Evolutionary conservation across 139 green algal species (phyloP).

Genomic region (Mesotaenium endlicherianum): DNA sequence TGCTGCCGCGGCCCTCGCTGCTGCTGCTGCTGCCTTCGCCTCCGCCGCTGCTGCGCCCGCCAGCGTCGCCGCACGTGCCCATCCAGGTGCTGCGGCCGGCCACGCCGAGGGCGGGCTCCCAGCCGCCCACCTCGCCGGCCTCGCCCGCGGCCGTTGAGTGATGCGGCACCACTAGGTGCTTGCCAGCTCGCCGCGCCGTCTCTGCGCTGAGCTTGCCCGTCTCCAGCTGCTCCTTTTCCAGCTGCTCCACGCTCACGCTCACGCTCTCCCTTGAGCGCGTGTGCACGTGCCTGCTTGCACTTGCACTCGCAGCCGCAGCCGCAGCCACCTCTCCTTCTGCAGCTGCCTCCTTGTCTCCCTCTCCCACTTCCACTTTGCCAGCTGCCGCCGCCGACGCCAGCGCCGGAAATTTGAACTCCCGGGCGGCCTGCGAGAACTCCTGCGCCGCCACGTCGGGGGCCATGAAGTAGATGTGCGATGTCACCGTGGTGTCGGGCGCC

Average conservation of each 20-base stretch:
- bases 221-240: no score
- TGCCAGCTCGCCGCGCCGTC: no score
- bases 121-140: not conserved
- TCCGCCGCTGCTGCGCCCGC: not conserved
- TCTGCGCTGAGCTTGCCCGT: no score
- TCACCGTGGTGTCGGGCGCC: constrained; percentile 1
- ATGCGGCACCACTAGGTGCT: no score
- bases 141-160: not conserved
- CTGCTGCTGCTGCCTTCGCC: no score
- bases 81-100: not conserved
- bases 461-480: constrained; percentile 37
- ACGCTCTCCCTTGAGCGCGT: no score
- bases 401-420: constrained; percentile 8
- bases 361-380: not conserved
- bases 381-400: not conserved
- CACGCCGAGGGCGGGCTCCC: not conserved
- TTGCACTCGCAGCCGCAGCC: no score
- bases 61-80: not conserved
- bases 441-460: constrained; percentile 14
- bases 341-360: not conserved
- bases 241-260: no score
- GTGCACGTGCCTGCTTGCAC: no score
- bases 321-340: not conserved
- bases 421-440: not conserved
- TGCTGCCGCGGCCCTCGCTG: not conserved